phyloP scores from a whole-genome alignment of 768 basidiomycete genomes.

The Russula lepida region DNA sequence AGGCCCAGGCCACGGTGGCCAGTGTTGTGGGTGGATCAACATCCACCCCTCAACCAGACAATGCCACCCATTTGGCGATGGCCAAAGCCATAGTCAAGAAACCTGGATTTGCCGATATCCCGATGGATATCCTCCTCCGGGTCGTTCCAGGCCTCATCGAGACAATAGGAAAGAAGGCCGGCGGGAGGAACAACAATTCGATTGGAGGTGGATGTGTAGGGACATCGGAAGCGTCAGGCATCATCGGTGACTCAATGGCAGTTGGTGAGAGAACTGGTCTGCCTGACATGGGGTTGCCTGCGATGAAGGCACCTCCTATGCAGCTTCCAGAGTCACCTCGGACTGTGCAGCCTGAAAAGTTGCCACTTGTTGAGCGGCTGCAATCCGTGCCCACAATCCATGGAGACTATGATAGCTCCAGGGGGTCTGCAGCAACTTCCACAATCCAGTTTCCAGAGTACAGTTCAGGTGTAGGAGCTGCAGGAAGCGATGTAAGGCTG shows the following conservation, averaged over 20 bases:
- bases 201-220: neutral
- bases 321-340: neutral
- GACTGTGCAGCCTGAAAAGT: neutral
- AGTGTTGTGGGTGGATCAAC: neutral
- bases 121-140: neutral
- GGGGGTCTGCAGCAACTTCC: neutral
- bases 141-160: neutral
- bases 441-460: no score
- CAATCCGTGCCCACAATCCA: neutral
- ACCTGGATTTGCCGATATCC: neutral
- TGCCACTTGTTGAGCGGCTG: neutral
- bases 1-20: neutral
- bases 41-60: neutral
- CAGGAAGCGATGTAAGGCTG: neutral
- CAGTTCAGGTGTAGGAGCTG: neutral
- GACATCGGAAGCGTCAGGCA: neutral
- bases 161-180: no score
- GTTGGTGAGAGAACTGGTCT: neutral
- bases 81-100: neutral
- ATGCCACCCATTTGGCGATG: neutral
- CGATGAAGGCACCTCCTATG: neutral
- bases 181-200: neutral
- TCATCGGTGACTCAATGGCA: neutral
- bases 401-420: neutral
- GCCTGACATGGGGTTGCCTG: neutral